Evolutionary conservation across 208 protist species (phyloP), one percentile per base, ranked within the genome.

Genomic region (Crithidia expoeki): DNA sequence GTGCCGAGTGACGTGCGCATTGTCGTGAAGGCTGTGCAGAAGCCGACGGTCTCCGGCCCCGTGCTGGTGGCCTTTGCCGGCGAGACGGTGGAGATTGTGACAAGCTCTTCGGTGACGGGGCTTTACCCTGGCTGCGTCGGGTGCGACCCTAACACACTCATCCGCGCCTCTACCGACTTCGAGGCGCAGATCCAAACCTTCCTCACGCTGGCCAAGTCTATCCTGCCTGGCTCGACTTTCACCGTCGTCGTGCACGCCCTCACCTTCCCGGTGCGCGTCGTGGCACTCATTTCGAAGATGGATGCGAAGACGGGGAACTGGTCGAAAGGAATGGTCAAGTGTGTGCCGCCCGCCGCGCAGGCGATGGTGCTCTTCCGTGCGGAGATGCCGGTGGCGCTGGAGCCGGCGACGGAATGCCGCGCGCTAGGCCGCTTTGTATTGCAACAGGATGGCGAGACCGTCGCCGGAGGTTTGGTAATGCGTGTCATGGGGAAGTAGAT

Each of bases 321-420:
- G 86, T 90, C 82, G 19, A 89, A 80, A 42, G 88, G 88, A 11
- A 94, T 96, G 88, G 91, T 96, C 34, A 96, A 96, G 79, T 93
- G 88, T 49, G 74, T 96, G 40, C 83, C 88, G 16, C 80, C 86
- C 51, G 65, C 52, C 0, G 65, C 88, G 14, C 91, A 96, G 80
- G 85, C 88, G 33, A 34, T 93, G 47, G 80, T 94, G 50, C 38
- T 89, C n/a, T 83, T 96, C 42, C 79, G 81, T 34, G 60, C 80
- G 1, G 83, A 85, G 30, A 46, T 36, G 19, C 84, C 84, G 28
- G 68, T 96, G 33, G 84, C 86, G 12, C 60, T 93, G 23, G 88
- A 93, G 60, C 65, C 81, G n/a, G 85, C 86, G 5, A 85, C 84
- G 47, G 80, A 85, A 33, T 96, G 91, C 51, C 80, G 84, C 3